Conservation (phyloP, 768 basidiomycete genomes). For the Suillus hirtellus region DNA sequence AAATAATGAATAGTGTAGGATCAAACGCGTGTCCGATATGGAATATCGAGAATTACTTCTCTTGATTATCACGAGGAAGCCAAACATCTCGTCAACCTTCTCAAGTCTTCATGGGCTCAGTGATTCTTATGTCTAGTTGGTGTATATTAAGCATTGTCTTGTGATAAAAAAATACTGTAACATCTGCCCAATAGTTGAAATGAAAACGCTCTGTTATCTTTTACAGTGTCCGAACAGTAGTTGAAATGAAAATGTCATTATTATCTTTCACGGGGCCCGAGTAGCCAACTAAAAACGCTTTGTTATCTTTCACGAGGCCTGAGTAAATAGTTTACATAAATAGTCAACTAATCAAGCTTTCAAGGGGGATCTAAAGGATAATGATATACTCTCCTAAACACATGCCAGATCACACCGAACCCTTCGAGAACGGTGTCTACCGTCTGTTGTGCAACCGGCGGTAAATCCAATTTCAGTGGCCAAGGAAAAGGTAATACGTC, state of each 20-base stretch:
- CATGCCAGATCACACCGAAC: conserved; percentile 30
- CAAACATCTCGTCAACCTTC: conserved; percentile 53
- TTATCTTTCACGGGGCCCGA: not conserved
- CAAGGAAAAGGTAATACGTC: conserved; percentile 29
- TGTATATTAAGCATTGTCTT: not conserved
- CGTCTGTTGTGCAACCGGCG: conserved; percentile 23
- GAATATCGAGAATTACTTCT: conserved; percentile 63
- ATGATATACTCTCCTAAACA: conserved; percentile 33
- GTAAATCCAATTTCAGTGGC: conserved; percentile 29
- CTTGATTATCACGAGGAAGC: conserved; percentile 75
- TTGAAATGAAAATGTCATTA: not conserved
- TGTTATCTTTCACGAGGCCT: not conserved
- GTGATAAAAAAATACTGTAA: not conserved
- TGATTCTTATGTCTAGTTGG: conserved; percentile 14
- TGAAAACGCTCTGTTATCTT: not conserved
- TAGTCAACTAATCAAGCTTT: conserved; percentile 4
- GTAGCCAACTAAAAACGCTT: not conserved
- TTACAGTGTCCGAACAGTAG: not conserved
- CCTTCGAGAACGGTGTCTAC: conserved; percentile 30
- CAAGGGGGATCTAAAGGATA: conserved; percentile 36
- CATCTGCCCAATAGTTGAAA: not conserved
- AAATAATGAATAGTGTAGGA: conserved; percentile 49
- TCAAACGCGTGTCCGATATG: conserved; percentile 79
- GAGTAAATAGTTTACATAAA: not conserved
- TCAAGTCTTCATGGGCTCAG: conserved; percentile 61